These are phyloP conservation scores for Colletotrichum orbiculare DNA, from an alignment of 2,329 filamentous ascomycete species.

Conservation along the genomic window DNA sequence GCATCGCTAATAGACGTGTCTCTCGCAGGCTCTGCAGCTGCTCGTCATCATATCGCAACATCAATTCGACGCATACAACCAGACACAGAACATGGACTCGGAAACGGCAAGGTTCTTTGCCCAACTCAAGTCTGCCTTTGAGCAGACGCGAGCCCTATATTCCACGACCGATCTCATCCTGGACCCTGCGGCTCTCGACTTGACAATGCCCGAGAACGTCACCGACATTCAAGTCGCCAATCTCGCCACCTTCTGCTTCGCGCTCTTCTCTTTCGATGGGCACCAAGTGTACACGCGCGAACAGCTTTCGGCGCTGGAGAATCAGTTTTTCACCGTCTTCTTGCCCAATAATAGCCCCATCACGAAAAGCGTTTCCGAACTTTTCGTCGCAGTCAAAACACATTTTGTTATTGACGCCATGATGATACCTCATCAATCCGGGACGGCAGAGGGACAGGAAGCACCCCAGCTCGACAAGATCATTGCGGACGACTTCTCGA, in stretches of 20 bases:
- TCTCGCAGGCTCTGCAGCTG: conserved; percentile 50
- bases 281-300: conserved; percentile 47
- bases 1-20: conserved; percentile 29
- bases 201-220: conserved; percentile 47
- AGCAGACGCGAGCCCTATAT: conserved; percentile 49
- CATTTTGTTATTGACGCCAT: conserved; percentile 64
- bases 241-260: conserved; percentile 56
- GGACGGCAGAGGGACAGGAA: conserved; percentile 39
- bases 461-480: conserved; percentile 54
- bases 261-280: conserved; percentile 52
- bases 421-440: conserved; percentile 59
- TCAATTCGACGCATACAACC: conserved; percentile 48
- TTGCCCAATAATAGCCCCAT: conserved; percentile 52
- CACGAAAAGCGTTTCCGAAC: conserved; percentile 52
- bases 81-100: conserved; percentile 47
- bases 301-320: conserved; percentile 58
- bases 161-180: conserved; percentile 45
- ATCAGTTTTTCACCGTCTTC: conserved; percentile 57
- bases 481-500: conserved; percentile 66
- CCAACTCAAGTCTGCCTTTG: conserved; percentile 46
- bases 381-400: conserved; percentile 60
- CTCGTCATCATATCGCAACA: conserved; percentile 51
- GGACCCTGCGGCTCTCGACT: conserved; percentile 44
- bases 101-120: conserved; percentile 47
- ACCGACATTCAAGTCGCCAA: conserved; percentile 59